Conservation (phyloP, 176 grass and related monocot genomes). For the Bolboschoenus planiculmis region DNA sequence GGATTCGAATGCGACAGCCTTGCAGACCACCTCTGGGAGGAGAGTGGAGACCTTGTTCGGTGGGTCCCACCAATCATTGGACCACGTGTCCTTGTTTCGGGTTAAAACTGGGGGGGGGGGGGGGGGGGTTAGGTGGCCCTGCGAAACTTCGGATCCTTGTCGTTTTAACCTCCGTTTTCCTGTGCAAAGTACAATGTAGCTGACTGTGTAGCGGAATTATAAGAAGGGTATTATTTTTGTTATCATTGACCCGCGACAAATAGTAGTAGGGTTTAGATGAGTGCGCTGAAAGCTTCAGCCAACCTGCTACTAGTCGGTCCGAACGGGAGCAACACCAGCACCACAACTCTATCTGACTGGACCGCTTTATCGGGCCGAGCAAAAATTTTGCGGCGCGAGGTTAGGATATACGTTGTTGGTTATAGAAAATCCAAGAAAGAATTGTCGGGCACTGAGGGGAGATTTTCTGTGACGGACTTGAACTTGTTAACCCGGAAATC, state of each 20-base stretch:
- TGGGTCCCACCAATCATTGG: slow-evolving; percentile 23
- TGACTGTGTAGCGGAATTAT: not conserved
- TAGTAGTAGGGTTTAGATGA: not conserved
- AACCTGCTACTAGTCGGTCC: not conserved
- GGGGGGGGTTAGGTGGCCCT: not conserved
- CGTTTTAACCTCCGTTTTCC: not conserved
- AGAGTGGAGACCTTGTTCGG: too few species aligned
- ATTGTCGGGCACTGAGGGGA: not conserved
- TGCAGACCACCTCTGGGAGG: too few species aligned
- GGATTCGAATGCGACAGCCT: slow-evolving; percentile 9
- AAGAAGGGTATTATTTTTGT: not conserved
- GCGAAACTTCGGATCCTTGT: not conserved
- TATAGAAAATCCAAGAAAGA: not conserved
- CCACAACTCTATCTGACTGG: too few species aligned
- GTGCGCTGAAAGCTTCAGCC: not conserved
- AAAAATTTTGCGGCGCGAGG: not conserved
- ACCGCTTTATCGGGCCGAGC: not conserved
- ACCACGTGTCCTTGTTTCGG: not conserved
- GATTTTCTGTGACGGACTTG: not conserved
- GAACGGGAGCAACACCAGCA: too few species aligned
- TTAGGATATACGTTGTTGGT: not conserved
- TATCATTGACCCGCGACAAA: not conserved
- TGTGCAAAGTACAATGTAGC: not conserved
- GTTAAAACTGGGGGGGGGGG: not conserved
- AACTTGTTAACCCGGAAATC: not conserved